Base-by-base conservation (phyloP, 2,329 filamentous ascomycete species). In the Alternaria brassicae region DNA sequence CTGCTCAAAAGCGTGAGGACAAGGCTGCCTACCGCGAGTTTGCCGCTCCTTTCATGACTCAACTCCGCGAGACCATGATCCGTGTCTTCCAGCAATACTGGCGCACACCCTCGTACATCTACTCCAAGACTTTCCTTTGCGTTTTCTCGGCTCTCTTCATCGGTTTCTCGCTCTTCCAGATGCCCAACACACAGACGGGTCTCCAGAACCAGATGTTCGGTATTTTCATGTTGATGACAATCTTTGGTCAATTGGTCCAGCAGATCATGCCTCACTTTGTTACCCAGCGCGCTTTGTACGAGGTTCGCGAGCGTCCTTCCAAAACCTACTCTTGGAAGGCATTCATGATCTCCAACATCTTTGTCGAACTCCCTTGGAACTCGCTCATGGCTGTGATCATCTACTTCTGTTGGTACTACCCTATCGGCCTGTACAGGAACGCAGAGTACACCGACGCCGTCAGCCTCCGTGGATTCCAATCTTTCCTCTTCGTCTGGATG, bases 31-130 rank as follows among this genome's bases (percentile, higher is more conserved):
- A 88, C 78, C 85, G 87, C 61, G 91, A 96, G 76, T 96, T 96
- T 61, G 93, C 93, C 3, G 91, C 91, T 5, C 86, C 90, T 0
- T 92, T 96, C 73, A 71, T 67, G 39, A 72, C 81, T 7, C 93
- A 97, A 77, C 80, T 94, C 40, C 80, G 79, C 56, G 84, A 89
- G 72, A 91, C 92, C 56, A 84, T 87, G 17, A 76, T 85, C 65
- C 91, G 93, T 71, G 90, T 95, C 25, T 95, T 95, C 82, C 86
- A 93, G 73, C 92, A 96, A 77, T 96, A 95, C 84, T 96, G 93
- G 92, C 90, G 93, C 60, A 93, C 89, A 0, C 93, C 93, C 0
- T 85, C 88, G 5, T 96, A 96, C 81, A 93, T 97, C 77, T 96
- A 94, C 81, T 89, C 91, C 70, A 96, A 96, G 82, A 75, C 84